A percentile compares a stretch with the other conserved stretches of the same genome.
Conservation (phyloP, 2,329 filamentous ascomycete genomes). For the Cercospora janseana region DNA sequence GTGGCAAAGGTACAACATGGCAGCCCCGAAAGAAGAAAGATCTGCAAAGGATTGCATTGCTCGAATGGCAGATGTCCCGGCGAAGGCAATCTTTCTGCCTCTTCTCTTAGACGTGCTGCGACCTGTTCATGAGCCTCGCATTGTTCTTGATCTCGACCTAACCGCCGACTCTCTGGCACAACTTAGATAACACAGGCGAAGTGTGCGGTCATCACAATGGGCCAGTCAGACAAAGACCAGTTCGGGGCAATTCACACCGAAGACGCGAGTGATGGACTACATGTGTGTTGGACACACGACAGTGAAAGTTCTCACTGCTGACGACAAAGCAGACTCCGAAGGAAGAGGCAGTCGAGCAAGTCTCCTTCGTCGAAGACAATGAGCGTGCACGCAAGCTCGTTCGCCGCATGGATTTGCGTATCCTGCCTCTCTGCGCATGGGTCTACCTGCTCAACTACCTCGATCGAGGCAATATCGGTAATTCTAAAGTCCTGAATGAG, state of each 20-base stretch:
- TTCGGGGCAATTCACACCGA: constrained; percentile 15
- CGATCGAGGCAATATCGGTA: constrained; percentile 44
- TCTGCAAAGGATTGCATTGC: not conserved
- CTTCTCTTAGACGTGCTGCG: not conserved
- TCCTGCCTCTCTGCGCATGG: constrained; percentile 29
- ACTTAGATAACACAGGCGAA: not conserved
- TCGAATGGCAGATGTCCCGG: constrained; percentile 1
- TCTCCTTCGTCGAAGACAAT: constrained; percentile 27
- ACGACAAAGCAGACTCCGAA: not conserved
- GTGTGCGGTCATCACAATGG: not conserved
- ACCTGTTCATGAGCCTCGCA: not conserved
- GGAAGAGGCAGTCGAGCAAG: not conserved
- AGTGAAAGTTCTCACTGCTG: not conserved
- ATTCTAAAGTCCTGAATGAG: constrained; percentile 61
- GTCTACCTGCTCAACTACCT: constrained; percentile 29
- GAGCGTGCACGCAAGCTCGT: constrained; percentile 24
- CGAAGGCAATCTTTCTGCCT: constrained; percentile 3
- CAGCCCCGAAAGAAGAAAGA: not conserved
- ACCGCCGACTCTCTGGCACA: not conserved
- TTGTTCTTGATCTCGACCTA: not conserved
- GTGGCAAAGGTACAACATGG: constrained; percentile 9
- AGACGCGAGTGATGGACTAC: constrained; percentile 16
- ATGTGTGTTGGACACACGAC: not conserved
- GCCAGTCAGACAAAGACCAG: not conserved
- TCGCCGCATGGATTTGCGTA: constrained; percentile 28